Percentiles rank a stretch among this genome's conserved stretches.
Evolutionary conservation across 2,329 filamentous ascomycete species (phyloP).

Genomic region (Madurella mycetomatis): DNA sequence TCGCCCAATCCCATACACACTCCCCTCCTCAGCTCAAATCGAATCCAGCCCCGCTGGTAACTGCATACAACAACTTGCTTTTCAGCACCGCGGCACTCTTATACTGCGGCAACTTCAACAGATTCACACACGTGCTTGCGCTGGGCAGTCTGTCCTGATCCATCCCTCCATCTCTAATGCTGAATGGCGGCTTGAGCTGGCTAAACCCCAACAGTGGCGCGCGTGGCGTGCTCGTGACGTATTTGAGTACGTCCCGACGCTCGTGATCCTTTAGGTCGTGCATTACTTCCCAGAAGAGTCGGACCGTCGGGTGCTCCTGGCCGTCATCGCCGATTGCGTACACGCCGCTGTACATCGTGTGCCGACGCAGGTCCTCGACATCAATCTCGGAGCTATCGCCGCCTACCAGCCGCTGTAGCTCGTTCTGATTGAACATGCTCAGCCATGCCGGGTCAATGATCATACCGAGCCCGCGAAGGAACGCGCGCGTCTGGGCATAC

Average conservation of each 20-base stretch:
- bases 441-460: conserved; percentile 93
- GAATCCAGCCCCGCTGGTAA: conserved; percentile 87
- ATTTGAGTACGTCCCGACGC: conserved; percentile 82
- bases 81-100: conserved; percentile 59
- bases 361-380: conserved; percentile 74
- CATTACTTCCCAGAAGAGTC: conserved; percentile 91
- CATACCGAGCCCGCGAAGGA: conserved; percentile 76
- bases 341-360: conserved; percentile 83
- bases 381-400: conserved; percentile 84
- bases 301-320: conserved; percentile 77
- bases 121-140: conserved; percentile 92
- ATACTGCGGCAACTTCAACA: conserved; percentile 89
- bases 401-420: conserved; percentile 88
- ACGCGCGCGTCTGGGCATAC: conserved; percentile 75
- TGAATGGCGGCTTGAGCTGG: conserved; percentile 79
- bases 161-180: conserved; percentile 75
- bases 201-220: conserved; percentile 86
- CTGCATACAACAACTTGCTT: conserved; percentile 82
- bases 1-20: neutral
- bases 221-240: conserved; percentile 88
- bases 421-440: conserved; percentile 96
- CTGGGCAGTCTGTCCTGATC: conserved; percentile 80
- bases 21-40: conserved; percentile 58
- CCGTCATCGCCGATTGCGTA: conserved; percentile 88
- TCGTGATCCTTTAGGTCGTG: conserved; percentile 68